Percentiles rank a stretch among this genome's conserved stretches.
Evolutionary conservation across 805 yeast species (phyloP).

Genomic region (Hanseniaspora clermontiae): DNA sequence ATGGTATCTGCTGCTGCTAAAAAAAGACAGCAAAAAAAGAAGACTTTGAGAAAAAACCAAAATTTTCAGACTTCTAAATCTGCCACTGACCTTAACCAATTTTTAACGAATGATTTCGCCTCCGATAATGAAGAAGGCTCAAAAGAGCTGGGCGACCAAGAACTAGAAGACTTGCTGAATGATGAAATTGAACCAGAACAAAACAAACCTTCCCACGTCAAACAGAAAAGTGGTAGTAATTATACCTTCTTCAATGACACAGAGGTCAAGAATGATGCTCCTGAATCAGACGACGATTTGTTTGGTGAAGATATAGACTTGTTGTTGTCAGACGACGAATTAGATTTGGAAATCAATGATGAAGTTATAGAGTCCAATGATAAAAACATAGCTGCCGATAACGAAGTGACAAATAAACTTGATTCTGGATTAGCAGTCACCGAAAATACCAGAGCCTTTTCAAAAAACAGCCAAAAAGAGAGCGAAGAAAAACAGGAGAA

Average conservation of each 20-base stretch:
- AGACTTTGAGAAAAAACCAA: slow-evolving; percentile 26
- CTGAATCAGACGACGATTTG: slow-evolving; percentile 9
- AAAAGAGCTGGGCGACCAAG: slow-evolving; percentile 6
- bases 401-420: background rate
- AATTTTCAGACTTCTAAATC: slow-evolving; percentile 21
- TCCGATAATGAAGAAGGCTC: background rate
- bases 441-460: background rate
- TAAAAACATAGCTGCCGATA: background rate
- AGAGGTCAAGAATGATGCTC: slow-evolving; percentile 18
- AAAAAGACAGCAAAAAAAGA: slow-evolving; percentile 27
- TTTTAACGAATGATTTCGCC: background rate
- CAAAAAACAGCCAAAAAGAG: background rate
- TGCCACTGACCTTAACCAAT: background rate
- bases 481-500: background rate
- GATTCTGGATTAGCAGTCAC: background rate
- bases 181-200: background rate
- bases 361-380: background rate
- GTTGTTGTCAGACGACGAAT: background rate
- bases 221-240: slow-evolving; percentile 3
- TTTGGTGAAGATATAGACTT: slow-evolving; percentile 9
- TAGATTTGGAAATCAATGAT: background rate
- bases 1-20: slow-evolving; percentile 27
- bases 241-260: slow-evolving; percentile 6
- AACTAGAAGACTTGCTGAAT: slow-evolving; percentile 2
- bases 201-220: background rate